Evolutionary conservation across 2,329 filamentous ascomycete genomes (phyloP).

Genomic region (Mycocentrospora acerina): DNA sequence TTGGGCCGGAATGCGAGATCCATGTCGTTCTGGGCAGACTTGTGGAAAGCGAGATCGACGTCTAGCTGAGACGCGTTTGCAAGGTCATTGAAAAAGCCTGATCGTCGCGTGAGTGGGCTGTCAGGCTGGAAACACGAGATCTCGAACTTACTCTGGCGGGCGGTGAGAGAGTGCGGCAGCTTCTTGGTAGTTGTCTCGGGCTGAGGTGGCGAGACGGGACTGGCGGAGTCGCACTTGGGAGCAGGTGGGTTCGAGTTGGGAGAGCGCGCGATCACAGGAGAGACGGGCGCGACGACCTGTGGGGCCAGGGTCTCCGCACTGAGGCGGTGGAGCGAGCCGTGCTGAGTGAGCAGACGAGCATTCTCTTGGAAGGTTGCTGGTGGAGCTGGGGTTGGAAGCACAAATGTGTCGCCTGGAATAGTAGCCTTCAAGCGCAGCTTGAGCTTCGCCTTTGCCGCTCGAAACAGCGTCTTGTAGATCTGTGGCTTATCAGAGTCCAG

Average conservation of each 20-base stretch:
- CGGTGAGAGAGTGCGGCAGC: constrained; percentile 46
- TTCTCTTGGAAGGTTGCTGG: constrained; percentile 11
- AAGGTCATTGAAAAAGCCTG: constrained; percentile 35
- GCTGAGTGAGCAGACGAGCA: constrained; percentile 8
- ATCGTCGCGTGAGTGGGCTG: constrained; percentile 10
- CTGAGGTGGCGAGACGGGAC: constrained; percentile 27
- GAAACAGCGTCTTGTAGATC: constrained; percentile 95
- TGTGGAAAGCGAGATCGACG: no score
- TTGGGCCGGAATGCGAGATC: constrained; percentile 45
- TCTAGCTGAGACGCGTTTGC: constrained; percentile 19
- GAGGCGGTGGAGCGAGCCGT: constrained; percentile 25
- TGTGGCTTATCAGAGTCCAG: constrained; percentile 75
- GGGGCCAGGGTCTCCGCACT: constrained; percentile 31
- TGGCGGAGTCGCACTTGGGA: constrained; percentile 17
- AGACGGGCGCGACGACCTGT: constrained; percentile 18
- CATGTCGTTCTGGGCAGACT: constrained; percentile 9
- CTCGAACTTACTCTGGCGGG: constrained; percentile 32
- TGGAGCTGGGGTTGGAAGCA: constrained; percentile 17
- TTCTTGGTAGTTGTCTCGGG: constrained; percentile 30
- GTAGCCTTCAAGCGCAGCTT: constrained; percentile 88
- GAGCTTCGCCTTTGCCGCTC: constrained; percentile 95
- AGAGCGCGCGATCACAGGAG: constrained; percentile 34
- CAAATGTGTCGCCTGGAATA: constrained; percentile 54
- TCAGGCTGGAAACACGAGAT: background rate
- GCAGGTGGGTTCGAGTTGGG: constrained; percentile 10